Percentiles rank a stretch among this genome's conserved stretches.
phyloP scores from a whole-genome alignment of 2,329 filamentous ascomycete genomes.

The Diaporthe sp. region DNA sequence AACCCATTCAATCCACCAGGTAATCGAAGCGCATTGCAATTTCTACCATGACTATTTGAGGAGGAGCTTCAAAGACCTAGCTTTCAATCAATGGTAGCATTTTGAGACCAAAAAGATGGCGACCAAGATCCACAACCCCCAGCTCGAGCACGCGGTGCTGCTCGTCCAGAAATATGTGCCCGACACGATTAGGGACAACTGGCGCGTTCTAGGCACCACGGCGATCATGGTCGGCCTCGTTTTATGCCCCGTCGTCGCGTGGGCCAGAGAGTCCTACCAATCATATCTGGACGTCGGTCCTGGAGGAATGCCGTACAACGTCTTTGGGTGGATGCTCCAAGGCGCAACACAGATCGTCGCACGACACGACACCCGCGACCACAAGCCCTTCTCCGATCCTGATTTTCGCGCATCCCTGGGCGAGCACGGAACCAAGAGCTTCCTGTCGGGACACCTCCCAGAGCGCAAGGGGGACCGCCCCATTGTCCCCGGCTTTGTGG shows the following conservation, averaged over 20 bases:
- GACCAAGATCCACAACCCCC: slow-evolving; percentile 8
- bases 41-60: no score
- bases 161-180: slow-evolving; percentile 34
- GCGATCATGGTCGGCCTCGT: slow-evolving; percentile 35
- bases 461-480: slow-evolving; percentile 48
- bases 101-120: neutral
- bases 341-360: slow-evolving; percentile 50
- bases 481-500: slow-evolving; percentile 51
- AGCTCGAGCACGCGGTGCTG: slow-evolving; percentile 31
- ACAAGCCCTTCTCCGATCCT: slow-evolving; percentile 45
- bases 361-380: slow-evolving; percentile 50
- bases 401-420: slow-evolving; percentile 45
- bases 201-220: slow-evolving; percentile 34
- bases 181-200: slow-evolving; percentile 34
- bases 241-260: slow-evolving; percentile 41
- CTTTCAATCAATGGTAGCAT: neutral
- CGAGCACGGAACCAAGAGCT: slow-evolving; percentile 44
- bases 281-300: slow-evolving; percentile 57
- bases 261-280: slow-evolving; percentile 51
- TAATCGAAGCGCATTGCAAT: neutral
- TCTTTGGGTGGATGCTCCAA: slow-evolving; percentile 58
- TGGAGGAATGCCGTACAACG: slow-evolving; percentile 58
- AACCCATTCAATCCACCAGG: neutral
- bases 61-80: neutral
- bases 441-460: slow-evolving; percentile 42